A percentile compares a stretch with the other conserved stretches of the same genome.
phyloP scores from a whole-genome alignment of 163 green algal species.

The Chlorella variabilis region DNA sequence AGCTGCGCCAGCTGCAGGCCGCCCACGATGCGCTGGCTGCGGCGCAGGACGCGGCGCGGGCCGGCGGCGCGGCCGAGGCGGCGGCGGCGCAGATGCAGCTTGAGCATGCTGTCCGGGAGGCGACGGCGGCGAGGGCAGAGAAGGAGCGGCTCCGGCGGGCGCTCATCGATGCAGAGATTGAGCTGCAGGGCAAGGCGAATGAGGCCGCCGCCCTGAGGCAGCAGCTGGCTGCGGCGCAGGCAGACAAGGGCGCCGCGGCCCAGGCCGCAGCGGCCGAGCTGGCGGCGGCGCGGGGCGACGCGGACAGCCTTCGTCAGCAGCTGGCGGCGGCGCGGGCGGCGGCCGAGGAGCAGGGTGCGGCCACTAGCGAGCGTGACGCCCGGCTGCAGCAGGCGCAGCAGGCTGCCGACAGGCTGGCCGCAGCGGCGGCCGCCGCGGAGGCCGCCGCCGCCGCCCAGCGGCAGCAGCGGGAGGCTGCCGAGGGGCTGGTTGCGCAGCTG shows the following conservation, averaged over 20 bases:
- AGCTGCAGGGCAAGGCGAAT: slow-evolving; percentile 32
- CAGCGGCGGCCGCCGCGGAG: background rate
- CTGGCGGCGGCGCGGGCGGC: background rate
- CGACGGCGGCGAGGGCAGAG: background rate
- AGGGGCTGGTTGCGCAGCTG: slow-evolving; percentile 23
- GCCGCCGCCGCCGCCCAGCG: background rate
- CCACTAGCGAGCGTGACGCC: background rate
- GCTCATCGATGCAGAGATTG: slow-evolving; percentile 45
- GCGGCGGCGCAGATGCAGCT: slow-evolving; percentile 10
- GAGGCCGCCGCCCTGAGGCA: slow-evolving; percentile 3
- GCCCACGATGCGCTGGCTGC: background rate
- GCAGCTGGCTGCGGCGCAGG: background rate
- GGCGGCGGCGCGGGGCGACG: slow-evolving; percentile 16
- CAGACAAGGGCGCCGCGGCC: background rate
- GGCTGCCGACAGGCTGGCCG: background rate
- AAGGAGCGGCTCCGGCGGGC: slow-evolving; percentile 23
- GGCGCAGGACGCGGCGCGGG: background rate
- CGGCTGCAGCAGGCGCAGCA: slow-evolving; percentile 3
- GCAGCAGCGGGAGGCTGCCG: slow-evolving; percentile 6
- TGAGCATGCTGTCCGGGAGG: slow-evolving; percentile 12
- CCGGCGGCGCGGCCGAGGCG: background rate
- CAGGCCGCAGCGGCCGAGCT: background rate
- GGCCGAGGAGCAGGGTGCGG: background rate
- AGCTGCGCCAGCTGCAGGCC: slow-evolving; percentile 25
- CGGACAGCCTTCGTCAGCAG: slow-evolving; percentile 19